A percentile compares a stretch with the other conserved stretches of the same genome.
Evolutionary conservation across 23 red algal species (phyloP).

Genomic region (Agarophyton chilense): DNA sequence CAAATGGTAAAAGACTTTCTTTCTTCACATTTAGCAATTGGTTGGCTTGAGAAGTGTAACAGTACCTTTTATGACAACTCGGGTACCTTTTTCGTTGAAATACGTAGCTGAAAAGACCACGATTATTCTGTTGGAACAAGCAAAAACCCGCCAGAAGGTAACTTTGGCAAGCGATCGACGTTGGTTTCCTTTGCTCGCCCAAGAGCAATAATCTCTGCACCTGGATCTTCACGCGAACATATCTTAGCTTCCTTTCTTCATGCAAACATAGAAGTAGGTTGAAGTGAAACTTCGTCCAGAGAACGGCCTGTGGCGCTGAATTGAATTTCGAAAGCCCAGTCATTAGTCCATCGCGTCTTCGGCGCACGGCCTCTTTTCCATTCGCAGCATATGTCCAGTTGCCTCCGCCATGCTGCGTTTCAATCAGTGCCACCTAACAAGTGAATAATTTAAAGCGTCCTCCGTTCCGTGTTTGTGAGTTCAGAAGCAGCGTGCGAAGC

Average conservation of each 20-base stretch:
- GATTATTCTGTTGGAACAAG: not conserved
- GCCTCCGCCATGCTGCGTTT: no score
- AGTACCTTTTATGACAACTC: slow-evolving; percentile 21
- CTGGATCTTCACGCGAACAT: not conserved
- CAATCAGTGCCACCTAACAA: no score
- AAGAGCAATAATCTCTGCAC: slow-evolving; percentile 1
- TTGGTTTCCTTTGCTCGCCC: not conserved
- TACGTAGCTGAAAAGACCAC: slow-evolving; percentile 1
- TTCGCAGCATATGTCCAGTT: slow-evolving; percentile 7
- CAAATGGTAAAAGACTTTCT: not conserved
- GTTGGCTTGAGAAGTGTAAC: not conserved
- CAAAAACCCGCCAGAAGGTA: not conserved
- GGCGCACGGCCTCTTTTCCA: no score
- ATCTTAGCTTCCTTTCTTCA: not conserved
- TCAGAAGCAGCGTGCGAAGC: no score
- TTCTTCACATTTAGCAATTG: not conserved
- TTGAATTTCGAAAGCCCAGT: no score
- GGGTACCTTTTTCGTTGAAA: not conserved
- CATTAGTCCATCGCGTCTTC: no score
- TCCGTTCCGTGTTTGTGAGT: no score
- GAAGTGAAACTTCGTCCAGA: not conserved
- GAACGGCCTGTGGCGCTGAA: not conserved
- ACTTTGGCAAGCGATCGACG: not conserved
- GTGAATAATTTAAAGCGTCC: no score
- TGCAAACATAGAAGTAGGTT: not conserved